phyloP scores from a whole-genome alignment of 139 green algal species.

The Chlorella sp. region DNA sequence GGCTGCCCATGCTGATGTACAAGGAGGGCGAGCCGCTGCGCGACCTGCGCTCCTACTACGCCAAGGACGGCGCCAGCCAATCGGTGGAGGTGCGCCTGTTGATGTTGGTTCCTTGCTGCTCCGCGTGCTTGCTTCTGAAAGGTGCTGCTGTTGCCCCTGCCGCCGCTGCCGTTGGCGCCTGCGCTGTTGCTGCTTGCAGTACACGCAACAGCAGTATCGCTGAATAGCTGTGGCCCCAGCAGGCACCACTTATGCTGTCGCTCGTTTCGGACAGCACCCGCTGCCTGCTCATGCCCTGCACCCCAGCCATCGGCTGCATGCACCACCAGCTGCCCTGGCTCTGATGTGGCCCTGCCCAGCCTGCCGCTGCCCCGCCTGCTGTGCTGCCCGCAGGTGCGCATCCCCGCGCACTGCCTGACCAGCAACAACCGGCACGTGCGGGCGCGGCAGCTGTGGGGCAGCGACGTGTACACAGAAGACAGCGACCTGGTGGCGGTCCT shows the following conservation, averaged over 20 bases:
- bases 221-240: too few relatives aligned
- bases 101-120: too few relatives aligned
- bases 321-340: background rate
- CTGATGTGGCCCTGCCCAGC: too few relatives aligned
- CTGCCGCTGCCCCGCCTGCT: background rate
- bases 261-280: too few relatives aligned
- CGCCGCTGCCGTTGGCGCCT: background rate
- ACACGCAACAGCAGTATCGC: background rate
- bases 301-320: too few relatives aligned
- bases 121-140: too few relatives aligned
- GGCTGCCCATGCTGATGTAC: slow-evolving; percentile 54
- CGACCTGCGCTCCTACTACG: slow-evolving; percentile 40
- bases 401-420: slow-evolving; percentile 67
- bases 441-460: slow-evolving; percentile 94
- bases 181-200: background rate
- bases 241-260: too few relatives aligned
- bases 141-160: too few relatives aligned
- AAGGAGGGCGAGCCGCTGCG: slow-evolving; percentile 55
- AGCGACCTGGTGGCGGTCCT: slow-evolving; percentile 94
- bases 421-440: slow-evolving; percentile 86
- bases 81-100: slow-evolving; percentile 39
- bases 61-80: slow-evolving; percentile 25
- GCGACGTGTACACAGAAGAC: slow-evolving; percentile 93
- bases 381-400: slow-evolving; percentile 62
- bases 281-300: too few relatives aligned